Evolutionary conservation across 495 filamentous ascomycete species (phyloP).

Genomic region (Xylaria grammica): DNA sequence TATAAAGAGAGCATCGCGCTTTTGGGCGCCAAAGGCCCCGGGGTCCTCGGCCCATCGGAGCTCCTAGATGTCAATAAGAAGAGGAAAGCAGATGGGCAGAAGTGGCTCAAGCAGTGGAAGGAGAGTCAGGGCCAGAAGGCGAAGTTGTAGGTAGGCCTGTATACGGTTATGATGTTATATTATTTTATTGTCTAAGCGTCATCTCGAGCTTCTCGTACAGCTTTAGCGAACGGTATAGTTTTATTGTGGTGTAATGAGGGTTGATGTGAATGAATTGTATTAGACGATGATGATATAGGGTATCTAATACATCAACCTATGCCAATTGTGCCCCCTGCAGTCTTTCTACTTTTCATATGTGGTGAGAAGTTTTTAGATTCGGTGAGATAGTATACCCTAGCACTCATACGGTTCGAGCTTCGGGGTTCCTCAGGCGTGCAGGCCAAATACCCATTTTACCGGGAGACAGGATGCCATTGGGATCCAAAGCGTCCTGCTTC

Average conservation of each 20-base stretch:
- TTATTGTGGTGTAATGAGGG: neutral
- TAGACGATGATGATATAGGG: neutral
- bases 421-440: constrained; percentile 3
- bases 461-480: constrained; percentile 39
- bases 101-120: constrained; percentile 50
- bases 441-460: constrained; percentile 45
- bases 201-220: neutral
- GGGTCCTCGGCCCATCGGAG: constrained; percentile 3
- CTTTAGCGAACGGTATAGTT: no score
- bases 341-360: neutral
- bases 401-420: neutral
- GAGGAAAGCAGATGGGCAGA: constrained; percentile 48
- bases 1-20: constrained; percentile 64
- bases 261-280: neutral
- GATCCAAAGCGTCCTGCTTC: constrained; percentile 38
- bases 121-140: constrained; percentile 35
- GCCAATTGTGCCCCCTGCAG: neutral
- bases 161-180: neutral
- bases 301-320: neutral
- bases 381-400: neutral
- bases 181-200: neutral
- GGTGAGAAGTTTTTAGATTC: neutral
- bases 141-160: constrained; percentile 47
- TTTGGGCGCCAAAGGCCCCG: constrained; percentile 50
- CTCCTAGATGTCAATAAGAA: constrained; percentile 45